phyloP scores from a whole-genome alignment of 805 yeast species.

The Candida hispaniensis region DNA sequence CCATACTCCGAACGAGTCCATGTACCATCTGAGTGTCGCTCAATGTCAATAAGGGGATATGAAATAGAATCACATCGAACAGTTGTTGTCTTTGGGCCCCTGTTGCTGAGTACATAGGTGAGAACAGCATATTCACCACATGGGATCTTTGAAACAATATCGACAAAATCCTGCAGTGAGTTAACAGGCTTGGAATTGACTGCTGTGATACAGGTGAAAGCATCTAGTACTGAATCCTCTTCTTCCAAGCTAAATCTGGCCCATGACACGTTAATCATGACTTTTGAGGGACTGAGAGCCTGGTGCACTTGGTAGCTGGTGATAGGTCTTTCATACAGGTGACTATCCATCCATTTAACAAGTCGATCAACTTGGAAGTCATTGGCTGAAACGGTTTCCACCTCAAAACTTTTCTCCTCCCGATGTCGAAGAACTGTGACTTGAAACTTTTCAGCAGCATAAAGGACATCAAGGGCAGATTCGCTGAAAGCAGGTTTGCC shows the following conservation, averaged over 20 bases:
- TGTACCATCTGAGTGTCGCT: slow-evolving; percentile 30
- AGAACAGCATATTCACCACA: slow-evolving; percentile 70
- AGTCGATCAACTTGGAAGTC: slow-evolving; percentile 50
- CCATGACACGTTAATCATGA: slow-evolving; percentile 65
- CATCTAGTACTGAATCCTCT: slow-evolving; percentile 64
- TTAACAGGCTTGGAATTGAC: slow-evolving; percentile 65
- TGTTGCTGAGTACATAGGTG: slow-evolving; percentile 68
- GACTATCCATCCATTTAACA: slow-evolving; percentile 71
- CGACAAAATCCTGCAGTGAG: slow-evolving; percentile 52
- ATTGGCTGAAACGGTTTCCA: slow-evolving; percentile 50
- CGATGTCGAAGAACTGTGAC: slow-evolving; percentile 64
- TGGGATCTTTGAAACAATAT: slow-evolving; percentile 50
- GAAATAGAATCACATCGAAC: slow-evolving; percentile 77
- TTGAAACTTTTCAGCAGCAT: slow-evolving; percentile 33
- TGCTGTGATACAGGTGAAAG: slow-evolving; percentile 83
- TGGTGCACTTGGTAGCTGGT: slow-evolving; percentile 68
- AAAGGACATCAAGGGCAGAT: too few species aligned
- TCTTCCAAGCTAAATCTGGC: slow-evolving; percentile 66
- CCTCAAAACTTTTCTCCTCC: slow-evolving; percentile 44
- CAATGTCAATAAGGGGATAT: slow-evolving; percentile 43
- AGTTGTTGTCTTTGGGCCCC: slow-evolving; percentile 71
- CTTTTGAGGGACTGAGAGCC: slow-evolving; percentile 58
- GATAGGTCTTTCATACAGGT: slow-evolving; percentile 73
- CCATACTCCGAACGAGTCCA: slow-evolving; percentile 14
- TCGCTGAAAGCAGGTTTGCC: slow-evolving; percentile 40